Base-by-base conservation (phyloP, 2,329 filamentous ascomycete genomes). In the Trichoderma sp. region DNA sequence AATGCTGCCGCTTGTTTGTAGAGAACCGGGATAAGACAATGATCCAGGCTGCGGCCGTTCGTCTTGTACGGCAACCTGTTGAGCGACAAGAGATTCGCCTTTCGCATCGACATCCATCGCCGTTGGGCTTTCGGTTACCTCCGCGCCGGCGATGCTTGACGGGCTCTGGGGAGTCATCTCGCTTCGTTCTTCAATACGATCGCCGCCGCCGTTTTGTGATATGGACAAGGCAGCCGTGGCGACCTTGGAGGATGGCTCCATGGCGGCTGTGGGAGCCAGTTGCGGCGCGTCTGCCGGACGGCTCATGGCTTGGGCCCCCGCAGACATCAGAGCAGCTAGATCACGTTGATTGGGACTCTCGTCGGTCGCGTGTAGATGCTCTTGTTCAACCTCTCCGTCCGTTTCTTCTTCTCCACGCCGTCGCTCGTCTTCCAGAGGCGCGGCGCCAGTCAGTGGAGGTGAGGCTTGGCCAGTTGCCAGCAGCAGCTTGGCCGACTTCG, bases 91-190 rank as follows among this genome's bases (percentile, higher is more conserved):
- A 82, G 71, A 69, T 26, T 79, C 72, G 66, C 76, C 77, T 67
- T 80, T 83, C 54, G 77, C 75, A 72, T 87, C 86, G 59, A 87
- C 77, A 14, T 88, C 86, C 84, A 88, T 87, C 32, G 84, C 81
- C 1, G 78, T 81, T 32, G 86, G 84, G 70, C 84, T 87, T 63
- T 83, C 80, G 10, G 84, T 83, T 8, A 86, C 81, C 2, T 81
- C 74, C 32, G 80, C 77, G 51, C 80, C 79, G 37, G 79, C 77
- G 52, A 86, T 74, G 72, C 80, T 84, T 26, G 79, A 79, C 24
- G 79, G 74, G 71, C 81, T 84, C 69, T 83, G 82, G 2, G 84
- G 80, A 68, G 80, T 83, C 34, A 80, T 77, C 58, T 84, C 83
- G 30, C 77, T 74, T 63, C 69, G 74, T 67, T 81, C 82, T 66